A percentile compares a stretch with the other conserved stretches of the same genome.
Evolutionary conservation across 2,329 filamentous ascomycete species (phyloP).

Genomic region (Botryotinia globosa): DNA sequence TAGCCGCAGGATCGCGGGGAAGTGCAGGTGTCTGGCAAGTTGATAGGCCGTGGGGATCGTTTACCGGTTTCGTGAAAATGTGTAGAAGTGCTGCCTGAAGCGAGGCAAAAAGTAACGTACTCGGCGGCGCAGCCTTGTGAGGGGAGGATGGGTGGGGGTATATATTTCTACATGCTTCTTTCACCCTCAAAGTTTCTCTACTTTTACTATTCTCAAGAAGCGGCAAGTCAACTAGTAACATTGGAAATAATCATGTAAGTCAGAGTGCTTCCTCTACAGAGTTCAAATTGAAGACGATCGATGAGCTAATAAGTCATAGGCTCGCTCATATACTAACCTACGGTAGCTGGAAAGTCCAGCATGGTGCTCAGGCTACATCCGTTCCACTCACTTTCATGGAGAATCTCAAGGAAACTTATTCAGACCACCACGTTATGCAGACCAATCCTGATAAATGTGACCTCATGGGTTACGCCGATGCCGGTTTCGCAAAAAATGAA

Average conservation of each 20-base stretch:
- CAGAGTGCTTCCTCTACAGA: background rate
- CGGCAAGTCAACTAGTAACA: background rate
- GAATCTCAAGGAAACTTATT: constrained; percentile 20
- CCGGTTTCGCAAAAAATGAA: constrained; percentile 20
- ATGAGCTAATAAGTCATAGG: background rate
- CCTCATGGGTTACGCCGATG: constrained; percentile 28
- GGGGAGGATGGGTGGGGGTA: too few relatives aligned
- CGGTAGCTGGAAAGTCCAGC: constrained; percentile 17
- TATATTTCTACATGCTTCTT: background rate
- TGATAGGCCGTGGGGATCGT: too few relatives aligned
- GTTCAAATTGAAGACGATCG: background rate
- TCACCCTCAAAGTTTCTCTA: background rate
- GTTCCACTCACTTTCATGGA: constrained; percentile 25
- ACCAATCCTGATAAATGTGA: constrained; percentile 21
- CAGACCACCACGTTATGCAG: constrained; percentile 22
- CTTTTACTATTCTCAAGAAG: too few relatives aligned
- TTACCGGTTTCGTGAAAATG: background rate
- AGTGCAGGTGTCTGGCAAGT: background rate
- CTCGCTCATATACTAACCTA: too few relatives aligned
- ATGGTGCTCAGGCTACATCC: constrained; percentile 7
- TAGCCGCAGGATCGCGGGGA: background rate
- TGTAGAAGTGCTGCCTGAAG: background rate
- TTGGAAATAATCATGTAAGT: background rate
- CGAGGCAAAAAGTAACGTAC: background rate
- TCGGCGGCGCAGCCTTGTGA: background rate